These are phyloP conservation scores for Nyssa sinensis DNA, from an alignment of 148 eudicot species.

Conservation along the genomic window DNA sequence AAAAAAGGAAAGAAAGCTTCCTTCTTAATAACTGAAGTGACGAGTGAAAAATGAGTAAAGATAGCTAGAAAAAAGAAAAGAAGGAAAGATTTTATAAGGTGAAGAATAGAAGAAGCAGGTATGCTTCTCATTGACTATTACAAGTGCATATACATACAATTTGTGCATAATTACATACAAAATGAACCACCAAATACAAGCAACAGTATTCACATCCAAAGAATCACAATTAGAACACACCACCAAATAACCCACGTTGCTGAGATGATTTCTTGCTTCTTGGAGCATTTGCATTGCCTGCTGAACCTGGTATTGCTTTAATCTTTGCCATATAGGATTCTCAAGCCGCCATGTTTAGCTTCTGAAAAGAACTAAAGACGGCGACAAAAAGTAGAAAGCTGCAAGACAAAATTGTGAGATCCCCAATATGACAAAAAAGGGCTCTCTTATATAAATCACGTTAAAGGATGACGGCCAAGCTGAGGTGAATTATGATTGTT, in stretches of 20 bases:
- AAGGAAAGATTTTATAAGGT: no score
- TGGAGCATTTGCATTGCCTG: no score
- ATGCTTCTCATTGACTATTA: not conserved
- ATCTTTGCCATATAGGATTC: constrained; percentile 9
- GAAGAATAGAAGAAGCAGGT: no score
- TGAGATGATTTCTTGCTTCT: constrained; percentile 1
- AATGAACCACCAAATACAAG: constrained; percentile 5
- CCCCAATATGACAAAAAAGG: constrained; percentile 12
- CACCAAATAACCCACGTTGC: constrained; percentile 12
- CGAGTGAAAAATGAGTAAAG: no score
- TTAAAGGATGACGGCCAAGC: constrained; percentile 3
- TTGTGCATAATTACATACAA: constrained; percentile 13
- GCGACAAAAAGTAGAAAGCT: constrained; percentile 16
- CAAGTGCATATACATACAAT: no score
- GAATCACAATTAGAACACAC: constrained; percentile 15
- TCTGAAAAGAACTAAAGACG: not conserved
- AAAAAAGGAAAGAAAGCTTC: no score
- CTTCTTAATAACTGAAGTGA: no score
- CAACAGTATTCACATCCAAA: constrained; percentile 7
- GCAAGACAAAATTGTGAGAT: constrained; percentile 25
- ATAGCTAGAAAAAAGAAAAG: no score
- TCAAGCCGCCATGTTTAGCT: not conserved
- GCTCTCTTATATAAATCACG: constrained; percentile 11
- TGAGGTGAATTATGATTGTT: constrained; percentile 27
- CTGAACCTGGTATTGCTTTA: constrained; percentile 8